Percentiles rank a stretch among this genome's conserved stretches.
Evolutionary conservation across 495 filamentous ascomycete genomes (phyloP).

Genomic region (Hypomontagnella submonticulosa): DNA sequence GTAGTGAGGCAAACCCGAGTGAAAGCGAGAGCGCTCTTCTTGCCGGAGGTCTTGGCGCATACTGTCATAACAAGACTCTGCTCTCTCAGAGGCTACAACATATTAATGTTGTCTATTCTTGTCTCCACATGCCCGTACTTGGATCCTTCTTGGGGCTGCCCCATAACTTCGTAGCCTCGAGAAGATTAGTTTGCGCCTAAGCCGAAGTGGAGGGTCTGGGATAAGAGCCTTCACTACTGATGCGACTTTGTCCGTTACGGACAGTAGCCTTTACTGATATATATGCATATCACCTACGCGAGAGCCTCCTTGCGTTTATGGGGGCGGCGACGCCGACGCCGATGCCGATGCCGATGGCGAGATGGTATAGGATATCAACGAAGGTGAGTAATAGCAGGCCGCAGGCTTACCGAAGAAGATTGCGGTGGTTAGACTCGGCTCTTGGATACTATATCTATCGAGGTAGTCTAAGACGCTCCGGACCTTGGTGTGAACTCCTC

Average conservation of each 20-base stretch:
- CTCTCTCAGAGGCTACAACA: conserved; percentile 32
- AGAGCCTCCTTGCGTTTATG: conserved; percentile 23
- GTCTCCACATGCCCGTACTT: conserved; percentile 38
- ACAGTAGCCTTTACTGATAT: conserved; percentile 18
- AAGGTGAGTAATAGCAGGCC: conserved; percentile 1
- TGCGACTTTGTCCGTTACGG: conserved; percentile 11
- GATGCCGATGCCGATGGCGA: not conserved
- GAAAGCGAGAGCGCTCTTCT: conserved; percentile 43
- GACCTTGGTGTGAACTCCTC: conserved; percentile 37
- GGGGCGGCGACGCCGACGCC: conserved; percentile 12
- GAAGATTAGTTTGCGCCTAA: conserved; percentile 28
- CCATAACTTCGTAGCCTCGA: conserved; percentile 19
- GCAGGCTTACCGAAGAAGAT: conserved; percentile 7
- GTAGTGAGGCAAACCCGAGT: conserved; percentile 46
- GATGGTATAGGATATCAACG: conserved; percentile 5
- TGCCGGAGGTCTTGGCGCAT: conserved; percentile 39
- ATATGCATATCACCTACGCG: conserved; percentile 27
- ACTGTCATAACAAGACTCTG: conserved; percentile 35
- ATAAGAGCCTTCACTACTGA: conserved; percentile 2
- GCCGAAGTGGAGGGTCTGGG: conserved; percentile 1
- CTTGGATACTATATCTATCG: conserved; percentile 23
- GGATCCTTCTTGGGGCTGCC: conserved; percentile 24
- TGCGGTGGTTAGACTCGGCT: conserved; percentile 40
- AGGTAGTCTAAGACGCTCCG: conserved; percentile 2
- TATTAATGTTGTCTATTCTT: conserved; percentile 46